Evolutionary conservation across 2,329 filamentous ascomycete genomes (phyloP), one percentile per base, ranked within the genome.

Genomic region (Fusarium solani-melongenae): DNA sequence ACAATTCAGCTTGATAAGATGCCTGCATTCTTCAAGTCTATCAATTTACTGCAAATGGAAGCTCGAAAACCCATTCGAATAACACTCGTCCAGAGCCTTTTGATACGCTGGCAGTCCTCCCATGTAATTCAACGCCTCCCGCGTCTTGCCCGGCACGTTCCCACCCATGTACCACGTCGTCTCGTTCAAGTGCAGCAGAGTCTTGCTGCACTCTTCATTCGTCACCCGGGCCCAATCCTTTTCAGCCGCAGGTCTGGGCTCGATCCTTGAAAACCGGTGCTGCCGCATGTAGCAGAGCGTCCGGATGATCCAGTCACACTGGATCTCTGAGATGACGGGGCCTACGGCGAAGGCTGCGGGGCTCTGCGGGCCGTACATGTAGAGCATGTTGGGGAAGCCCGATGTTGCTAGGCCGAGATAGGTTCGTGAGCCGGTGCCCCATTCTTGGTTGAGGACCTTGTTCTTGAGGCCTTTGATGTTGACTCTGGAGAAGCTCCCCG

Each of bases 151-250:
- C 6, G 66, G 62, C 10, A 68, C 56, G 31, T 68, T 68, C 6
- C 61, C 66, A 2, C 66, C 62, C 66, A 68, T 65, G 31, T 65
- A 65, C 66, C 66, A 68, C 14, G 62, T 68, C 14, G 61, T 68
- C 62, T 56, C 27, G 5, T 68, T 68, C 36, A 34, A 27, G 15
- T 62, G 46, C 9, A 65, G 15, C 5, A 68, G 56, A 11, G 66
- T 68, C 20, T 36, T 68, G 20, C 57, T 65, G 49, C 61, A 68
- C 29, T 34, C 66, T 2, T 68, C 66, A n/a, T 60, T 68, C 4
- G 62, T 64, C 11, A 29, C n/a, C 10, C 46, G 29, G 1, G 44
- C 61, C 61, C 66, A 65, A 2, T 63, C 64, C 29, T 22, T 44
- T 3, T 62, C 56, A 3, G 56, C 66, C 9, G 60, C 61, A 5